Evolutionary conservation across 2,329 filamentous ascomycete species (phyloP), one percentile per base, ranked within the genome.

Genomic region (Fusarium euwallaceae): DNA sequence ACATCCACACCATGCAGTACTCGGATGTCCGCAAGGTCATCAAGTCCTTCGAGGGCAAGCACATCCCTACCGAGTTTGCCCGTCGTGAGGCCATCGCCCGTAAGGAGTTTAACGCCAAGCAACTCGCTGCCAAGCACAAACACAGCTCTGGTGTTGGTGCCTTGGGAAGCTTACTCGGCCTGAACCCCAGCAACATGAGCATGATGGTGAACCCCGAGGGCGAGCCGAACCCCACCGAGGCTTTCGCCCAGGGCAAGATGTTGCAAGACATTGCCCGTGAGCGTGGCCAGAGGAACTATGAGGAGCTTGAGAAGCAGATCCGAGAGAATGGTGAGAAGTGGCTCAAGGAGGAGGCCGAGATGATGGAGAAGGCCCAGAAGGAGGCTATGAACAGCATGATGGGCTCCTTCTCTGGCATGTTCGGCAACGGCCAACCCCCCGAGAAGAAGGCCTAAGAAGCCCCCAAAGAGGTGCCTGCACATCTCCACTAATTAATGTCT

Each of bases 361-460:
- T 94, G 81, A 93, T 95, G 86, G 96, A 98, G 87, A 95, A 95
- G 87, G 88, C 92, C 73, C 94, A 95, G 83, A 94, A 97, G 80
- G 95, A 97, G 84, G 93, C 93, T 78, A 95, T 97, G 92, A 94
- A 93, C 85, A 94, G 90, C 80, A 97, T 98, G 94, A 97, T 96
- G 89, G 90, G 89, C 68, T 92, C 92, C 32, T 92, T 97, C 79
- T 76, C 74, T 17, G 78, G 79, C 64, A 74, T 77, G 60, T 83
- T 83, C 22, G 70, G 64, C n/a, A 22, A 12, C 51, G 9, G n/a
- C 7, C 48, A 56, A 63, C 64, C 69, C 16, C 43, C 74, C 17
- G 77, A 80, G 70, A 79, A 77, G 72, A 79, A 79, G 72, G 62
- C 73, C 16, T 78, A 67, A 76, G 51, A 36, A 17, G 32, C 14